phyloP scores from a whole-genome alignment of 371 early-diverging fungal species.

The Zychaea mexicana region DNA sequence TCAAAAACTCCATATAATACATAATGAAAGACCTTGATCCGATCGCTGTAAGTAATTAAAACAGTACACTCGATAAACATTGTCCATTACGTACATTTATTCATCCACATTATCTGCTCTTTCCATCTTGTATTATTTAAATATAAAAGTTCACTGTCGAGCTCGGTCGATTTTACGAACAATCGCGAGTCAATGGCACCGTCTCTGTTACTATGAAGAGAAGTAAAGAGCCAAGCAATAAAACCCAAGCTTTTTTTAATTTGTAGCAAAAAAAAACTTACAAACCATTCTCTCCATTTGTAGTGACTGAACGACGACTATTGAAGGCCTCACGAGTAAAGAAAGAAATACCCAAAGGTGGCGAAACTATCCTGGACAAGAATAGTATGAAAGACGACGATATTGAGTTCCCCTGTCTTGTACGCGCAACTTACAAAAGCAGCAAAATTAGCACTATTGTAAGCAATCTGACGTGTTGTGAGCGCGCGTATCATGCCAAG shows the following conservation, averaged over 20 bases:
- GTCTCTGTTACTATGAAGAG: slow-evolving; percentile 53
- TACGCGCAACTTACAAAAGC: slow-evolving; percentile 42
- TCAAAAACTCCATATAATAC: not conserved
- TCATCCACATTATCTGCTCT: not conserved
- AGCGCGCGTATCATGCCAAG: not conserved
- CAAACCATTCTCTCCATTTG: too few species aligned
- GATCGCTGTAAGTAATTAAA: slow-evolving; percentile 28
- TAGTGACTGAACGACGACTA: slow-evolving; percentile 43
- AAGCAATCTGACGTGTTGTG: slow-evolving; percentile 2
- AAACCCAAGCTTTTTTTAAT: not conserved
- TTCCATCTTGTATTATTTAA: not conserved
- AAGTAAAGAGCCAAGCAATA: slow-evolving; percentile 31
- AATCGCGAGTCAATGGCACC: slow-evolving; percentile 38
- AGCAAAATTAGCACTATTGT: slow-evolving; percentile 48
- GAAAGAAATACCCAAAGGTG: slow-evolving; percentile 39
- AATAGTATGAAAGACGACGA: slow-evolving; percentile 16
- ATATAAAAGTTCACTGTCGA: slow-evolving; percentile 40
- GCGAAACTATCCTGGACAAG: slow-evolving; percentile 23
- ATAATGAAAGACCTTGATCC: slow-evolving; percentile 46
- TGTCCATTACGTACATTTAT: not conserved
- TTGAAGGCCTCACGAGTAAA: slow-evolving; percentile 26
- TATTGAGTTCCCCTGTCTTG: slow-evolving; percentile 38
- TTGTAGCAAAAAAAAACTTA: too few species aligned
- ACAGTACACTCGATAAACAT: not conserved
- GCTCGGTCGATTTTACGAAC: slow-evolving; percentile 47